A percentile compares a stretch with the other conserved stretches of the same genome.
These are phyloP conservation scores for Nemania serpens DNA, from an alignment of 2,329 filamentous ascomycete species.

Conservation along the genomic window DNA sequence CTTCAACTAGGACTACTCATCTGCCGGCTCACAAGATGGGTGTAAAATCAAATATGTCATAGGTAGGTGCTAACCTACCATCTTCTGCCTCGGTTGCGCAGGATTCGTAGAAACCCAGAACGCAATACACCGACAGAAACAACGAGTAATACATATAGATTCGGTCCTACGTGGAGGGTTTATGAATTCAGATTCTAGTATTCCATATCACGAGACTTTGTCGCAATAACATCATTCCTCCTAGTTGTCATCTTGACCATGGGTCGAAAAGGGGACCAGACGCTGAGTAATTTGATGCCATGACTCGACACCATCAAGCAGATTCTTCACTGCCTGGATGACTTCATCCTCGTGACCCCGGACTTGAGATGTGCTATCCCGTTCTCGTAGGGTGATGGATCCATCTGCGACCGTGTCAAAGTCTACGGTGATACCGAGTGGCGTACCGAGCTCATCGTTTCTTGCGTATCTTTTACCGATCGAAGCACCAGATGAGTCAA, in stretches of 20 bases:
- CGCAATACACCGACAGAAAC: too few species aligned
- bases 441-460: conserved; percentile 56
- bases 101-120: too few species aligned
- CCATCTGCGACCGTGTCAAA: conserved; percentile 69
- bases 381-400: conserved; percentile 66
- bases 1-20: too few species aligned
- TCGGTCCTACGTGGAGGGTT: too few species aligned
- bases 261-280: neutral
- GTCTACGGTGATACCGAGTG: conserved; percentile 69
- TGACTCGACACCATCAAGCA: conserved; percentile 64
- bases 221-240: neutral
- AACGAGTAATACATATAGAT: too few species aligned
- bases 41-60: too few species aligned
- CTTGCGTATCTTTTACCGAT: conserved; percentile 63
- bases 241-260: neutral
- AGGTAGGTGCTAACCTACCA: too few species aligned
- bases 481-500: conserved; percentile 64
- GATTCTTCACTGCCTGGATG: conserved; percentile 59
- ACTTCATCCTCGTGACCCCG: conserved; percentile 66
- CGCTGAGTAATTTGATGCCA: conserved; percentile 54
- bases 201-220: too few species aligned
- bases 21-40: too few species aligned
- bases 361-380: conserved; percentile 68
- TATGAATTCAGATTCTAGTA: too few species aligned
- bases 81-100: too few species aligned